phyloP scores from a whole-genome alignment of 1,284 basidiomycete species.

The Microbotryum violaceum region DNA sequence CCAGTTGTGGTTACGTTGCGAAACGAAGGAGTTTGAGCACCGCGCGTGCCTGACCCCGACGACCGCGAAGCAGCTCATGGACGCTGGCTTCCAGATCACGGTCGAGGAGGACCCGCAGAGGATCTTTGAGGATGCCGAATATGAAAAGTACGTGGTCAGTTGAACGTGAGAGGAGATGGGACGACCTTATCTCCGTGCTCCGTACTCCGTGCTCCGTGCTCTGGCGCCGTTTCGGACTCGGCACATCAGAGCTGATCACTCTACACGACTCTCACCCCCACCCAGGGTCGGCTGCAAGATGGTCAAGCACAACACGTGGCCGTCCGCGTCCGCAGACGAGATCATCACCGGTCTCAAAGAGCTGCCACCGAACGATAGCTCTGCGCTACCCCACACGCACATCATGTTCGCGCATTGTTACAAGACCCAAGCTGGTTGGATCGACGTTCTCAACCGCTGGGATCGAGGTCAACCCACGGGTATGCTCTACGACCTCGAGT shows the following conservation, averaged over 20 bases:
- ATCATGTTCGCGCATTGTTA: conserved; percentile 99
- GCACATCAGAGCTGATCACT: background rate
- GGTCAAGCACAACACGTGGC: conserved; percentile 85
- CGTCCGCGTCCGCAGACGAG: conserved; percentile 60
- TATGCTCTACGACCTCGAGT: conserved; percentile 93
- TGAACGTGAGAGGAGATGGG: background rate
- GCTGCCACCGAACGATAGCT: conserved; percentile 64
- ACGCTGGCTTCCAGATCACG: conserved; percentile 80
- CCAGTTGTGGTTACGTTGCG: conserved; percentile 63
- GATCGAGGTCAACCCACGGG: conserved; percentile 62
- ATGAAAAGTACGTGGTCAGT: conserved; percentile 62
- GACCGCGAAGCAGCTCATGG: conserved; percentile 81
- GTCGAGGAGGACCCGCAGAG: conserved; percentile 92
- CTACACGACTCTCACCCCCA: background rate
- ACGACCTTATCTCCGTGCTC: background rate
- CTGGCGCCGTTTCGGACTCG: background rate
- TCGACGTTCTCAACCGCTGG: conserved; percentile 79
- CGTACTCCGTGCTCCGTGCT: background rate
- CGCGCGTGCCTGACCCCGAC: conserved; percentile 90
- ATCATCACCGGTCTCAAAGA: conserved; percentile 97
- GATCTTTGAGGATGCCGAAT: conserved; percentile 92
- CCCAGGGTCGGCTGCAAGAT: conserved; percentile 79
- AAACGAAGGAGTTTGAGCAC: conserved; percentile 89
- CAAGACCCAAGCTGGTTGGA: conserved; percentile 94
- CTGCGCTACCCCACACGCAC: conserved; percentile 83